Conservation (phyloP, 352 stramenopile genomes). For the Phytophthora multivora region DNA sequence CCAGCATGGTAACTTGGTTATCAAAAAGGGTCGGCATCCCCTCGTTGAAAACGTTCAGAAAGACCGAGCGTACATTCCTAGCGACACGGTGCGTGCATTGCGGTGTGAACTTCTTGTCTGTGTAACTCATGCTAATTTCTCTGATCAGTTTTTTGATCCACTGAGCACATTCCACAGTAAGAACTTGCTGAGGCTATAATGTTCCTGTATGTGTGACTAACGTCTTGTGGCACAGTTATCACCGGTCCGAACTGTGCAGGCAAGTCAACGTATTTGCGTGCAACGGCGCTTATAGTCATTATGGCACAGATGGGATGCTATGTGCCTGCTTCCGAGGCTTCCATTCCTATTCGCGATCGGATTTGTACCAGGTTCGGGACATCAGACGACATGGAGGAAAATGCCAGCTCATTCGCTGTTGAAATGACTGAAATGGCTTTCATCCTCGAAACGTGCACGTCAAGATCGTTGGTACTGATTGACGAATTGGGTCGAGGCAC, state of each 20-base stretch:
- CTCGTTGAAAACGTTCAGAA: conserved; percentile 74
- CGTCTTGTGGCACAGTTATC: conserved; percentile 57
- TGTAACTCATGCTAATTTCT: not conserved
- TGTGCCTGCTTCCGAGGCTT: conserved; percentile 82
- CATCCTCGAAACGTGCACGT: conserved; percentile 77
- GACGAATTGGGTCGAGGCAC: conserved; percentile 93
- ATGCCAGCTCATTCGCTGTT: conserved; percentile 90
- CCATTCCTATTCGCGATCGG: conserved; percentile 84
- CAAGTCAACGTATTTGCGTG: conserved; percentile 91
- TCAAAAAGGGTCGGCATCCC: conserved; percentile 83
- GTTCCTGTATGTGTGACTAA: conserved; percentile 2
- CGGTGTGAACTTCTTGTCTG: not conserved
- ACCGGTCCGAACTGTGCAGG: conserved; percentile 92
- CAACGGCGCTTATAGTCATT: conserved; percentile 88
- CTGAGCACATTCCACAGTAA: conserved; percentile 77
- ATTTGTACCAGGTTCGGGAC: conserved; percentile 93
- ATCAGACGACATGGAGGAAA: conserved; percentile 94
- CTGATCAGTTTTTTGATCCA: conserved; percentile 66
- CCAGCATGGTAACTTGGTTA: conserved; percentile 72
- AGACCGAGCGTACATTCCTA: conserved; percentile 81
- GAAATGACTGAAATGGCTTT: conserved; percentile 93
- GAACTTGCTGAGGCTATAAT: not conserved
- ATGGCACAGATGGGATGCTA: conserved; percentile 92
- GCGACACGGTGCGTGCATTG: conserved; percentile 65
- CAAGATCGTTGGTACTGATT: conserved; percentile 85